These are phyloP conservation scores for Rhodotorula diobovata DNA, from an alignment of 768 basidiomycete genomes.

Conservation along the genomic window DNA sequence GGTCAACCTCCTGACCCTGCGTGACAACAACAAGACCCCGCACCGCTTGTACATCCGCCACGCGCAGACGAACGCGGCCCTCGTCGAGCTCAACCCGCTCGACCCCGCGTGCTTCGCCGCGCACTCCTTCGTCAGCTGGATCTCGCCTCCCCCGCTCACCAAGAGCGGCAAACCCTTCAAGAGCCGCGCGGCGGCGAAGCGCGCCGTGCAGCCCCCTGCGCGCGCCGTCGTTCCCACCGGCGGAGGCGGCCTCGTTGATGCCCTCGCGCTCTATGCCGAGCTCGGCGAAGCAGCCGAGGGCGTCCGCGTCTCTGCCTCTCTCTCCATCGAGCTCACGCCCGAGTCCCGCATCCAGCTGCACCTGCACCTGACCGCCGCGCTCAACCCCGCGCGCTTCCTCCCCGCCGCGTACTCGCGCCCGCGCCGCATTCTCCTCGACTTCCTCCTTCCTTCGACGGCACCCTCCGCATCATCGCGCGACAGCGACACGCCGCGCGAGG, in stretches of 20 bases:
- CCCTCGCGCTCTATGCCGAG: neutral
- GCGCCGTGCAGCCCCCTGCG: neutral
- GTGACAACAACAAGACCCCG: slow-evolving; percentile 1
- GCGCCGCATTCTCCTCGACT: slow-evolving; percentile 23
- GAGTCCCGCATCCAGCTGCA: neutral
- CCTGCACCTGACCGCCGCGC: neutral
- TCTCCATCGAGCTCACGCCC: neutral
- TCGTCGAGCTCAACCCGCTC: slow-evolving; percentile 25
- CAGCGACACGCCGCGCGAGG: neutral
- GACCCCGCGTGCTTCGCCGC: slow-evolving; percentile 1
- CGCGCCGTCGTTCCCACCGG: slow-evolving; percentile 2
- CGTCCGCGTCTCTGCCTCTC: neutral
- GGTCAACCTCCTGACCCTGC: neutral
- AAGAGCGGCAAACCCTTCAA: slow-evolving; percentile 15
- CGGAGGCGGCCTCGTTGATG: slow-evolving; percentile 28
- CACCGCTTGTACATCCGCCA: slow-evolving; percentile 7
- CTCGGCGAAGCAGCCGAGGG: neutral
- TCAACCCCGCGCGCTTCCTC: slow-evolving; percentile 5
- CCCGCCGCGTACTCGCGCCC: slow-evolving; percentile 4
- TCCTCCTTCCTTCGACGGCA: neutral
- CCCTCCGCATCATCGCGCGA: neutral
- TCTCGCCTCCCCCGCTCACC: slow-evolving; percentile 9
- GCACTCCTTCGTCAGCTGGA: neutral
- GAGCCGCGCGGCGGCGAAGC: neutral
- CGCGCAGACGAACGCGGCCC: neutral